Evolutionary conservation across 2,329 filamentous ascomycete genomes (phyloP).

Genomic region (Cladosporium sp.): DNA sequence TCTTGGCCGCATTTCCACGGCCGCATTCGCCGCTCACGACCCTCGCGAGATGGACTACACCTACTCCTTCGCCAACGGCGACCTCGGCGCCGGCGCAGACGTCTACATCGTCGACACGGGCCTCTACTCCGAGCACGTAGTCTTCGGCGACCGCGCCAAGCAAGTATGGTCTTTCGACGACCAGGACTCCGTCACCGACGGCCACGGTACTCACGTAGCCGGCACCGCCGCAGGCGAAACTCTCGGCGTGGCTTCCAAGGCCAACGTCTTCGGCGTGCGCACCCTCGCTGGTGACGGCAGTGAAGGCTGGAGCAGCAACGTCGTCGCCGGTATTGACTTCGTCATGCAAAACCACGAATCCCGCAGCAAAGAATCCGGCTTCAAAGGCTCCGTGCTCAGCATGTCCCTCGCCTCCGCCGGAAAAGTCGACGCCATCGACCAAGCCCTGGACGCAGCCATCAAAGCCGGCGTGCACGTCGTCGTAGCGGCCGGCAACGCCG

Average conservation of each 20-base stretch:
- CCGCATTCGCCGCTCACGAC: constrained; percentile 22
- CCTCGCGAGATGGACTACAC: constrained; percentile 36
- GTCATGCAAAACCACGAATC: constrained; percentile 42
- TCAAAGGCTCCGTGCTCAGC: constrained; percentile 44
- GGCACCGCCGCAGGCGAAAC: constrained; percentile 41
- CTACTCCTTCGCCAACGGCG: constrained; percentile 38
- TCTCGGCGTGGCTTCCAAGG: constrained; percentile 45
- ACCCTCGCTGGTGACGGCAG: constrained; percentile 44
- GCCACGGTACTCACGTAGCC: constrained; percentile 46
- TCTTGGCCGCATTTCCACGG: constrained; percentile 40
- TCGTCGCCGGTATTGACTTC: constrained; percentile 48
- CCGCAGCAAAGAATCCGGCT: constrained; percentile 34
- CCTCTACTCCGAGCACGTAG: constrained; percentile 41
- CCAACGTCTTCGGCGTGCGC: constrained; percentile 49
- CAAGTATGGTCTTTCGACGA: constrained; percentile 37
- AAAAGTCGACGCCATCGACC: constrained; percentile 24
- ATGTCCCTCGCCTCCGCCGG: constrained; percentile 38
- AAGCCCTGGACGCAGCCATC: constrained; percentile 33
- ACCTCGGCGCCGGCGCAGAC: constrained; percentile 40
- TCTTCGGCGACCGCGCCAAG: constrained; percentile 40
- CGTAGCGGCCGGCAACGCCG: constrained; percentile 44
- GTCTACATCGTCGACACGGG: constrained; percentile 49
- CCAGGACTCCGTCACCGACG: constrained; percentile 37
- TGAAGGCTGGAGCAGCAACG: constrained; percentile 40
- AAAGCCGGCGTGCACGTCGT: constrained; percentile 40